A percentile compares a stretch with the other conserved stretches of the same genome.
These are phyloP conservation scores for Suillus brevipes DNA, from an alignment of 768 basidiomycete species.

Conservation along the genomic window DNA sequence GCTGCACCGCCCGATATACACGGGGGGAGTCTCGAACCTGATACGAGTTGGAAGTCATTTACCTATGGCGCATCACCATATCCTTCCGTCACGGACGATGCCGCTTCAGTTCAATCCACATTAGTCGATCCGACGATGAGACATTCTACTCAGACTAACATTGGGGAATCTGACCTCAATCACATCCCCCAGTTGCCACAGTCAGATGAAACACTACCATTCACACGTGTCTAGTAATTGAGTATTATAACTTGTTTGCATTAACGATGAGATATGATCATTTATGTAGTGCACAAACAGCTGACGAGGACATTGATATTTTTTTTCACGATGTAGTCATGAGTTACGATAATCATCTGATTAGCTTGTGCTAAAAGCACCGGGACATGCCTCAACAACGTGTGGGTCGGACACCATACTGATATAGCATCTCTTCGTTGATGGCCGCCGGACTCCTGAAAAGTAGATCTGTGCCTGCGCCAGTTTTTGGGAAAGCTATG, in stretches of 20 bases:
- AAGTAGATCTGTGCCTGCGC: slow-evolving; percentile 78
- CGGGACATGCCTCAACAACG: slow-evolving; percentile 11
- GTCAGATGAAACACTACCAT: slow-evolving; percentile 30
- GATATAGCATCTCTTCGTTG: slow-evolving; percentile 48
- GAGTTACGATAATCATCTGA: slow-evolving; percentile 9
- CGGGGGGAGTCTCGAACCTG: slow-evolving; percentile 28
- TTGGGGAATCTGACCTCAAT: slow-evolving; percentile 20
- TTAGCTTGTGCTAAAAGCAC: slow-evolving; percentile 2
- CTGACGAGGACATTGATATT: slow-evolving; percentile 2
- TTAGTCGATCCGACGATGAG: slow-evolving; percentile 12
- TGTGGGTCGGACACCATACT: slow-evolving; percentile 59
- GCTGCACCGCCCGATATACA: slow-evolving; percentile 32
- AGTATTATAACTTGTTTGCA: slow-evolving; percentile 1
- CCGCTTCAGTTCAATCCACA: slow-evolving; percentile 48
- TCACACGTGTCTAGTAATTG: slow-evolving; percentile 15
- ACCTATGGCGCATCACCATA: slow-evolving; percentile 42
- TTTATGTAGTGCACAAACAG: neutral
- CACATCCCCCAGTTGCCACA: slow-evolving; percentile 12
- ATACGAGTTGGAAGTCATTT: slow-evolving; percentile 40
- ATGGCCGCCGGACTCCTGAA: slow-evolving; percentile 84
- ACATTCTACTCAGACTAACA: slow-evolving; percentile 20
- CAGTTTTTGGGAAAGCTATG: slow-evolving; percentile 94
- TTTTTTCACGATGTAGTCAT: slow-evolving; percentile 14
- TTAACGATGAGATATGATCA: neutral
- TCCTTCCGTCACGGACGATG: slow-evolving; percentile 35